Percentiles rank a stretch among this genome's conserved stretches.
phyloP scores from a whole-genome alignment of 495 filamentous ascomycete species.

The Penicillium psychrofluorescens region DNA sequence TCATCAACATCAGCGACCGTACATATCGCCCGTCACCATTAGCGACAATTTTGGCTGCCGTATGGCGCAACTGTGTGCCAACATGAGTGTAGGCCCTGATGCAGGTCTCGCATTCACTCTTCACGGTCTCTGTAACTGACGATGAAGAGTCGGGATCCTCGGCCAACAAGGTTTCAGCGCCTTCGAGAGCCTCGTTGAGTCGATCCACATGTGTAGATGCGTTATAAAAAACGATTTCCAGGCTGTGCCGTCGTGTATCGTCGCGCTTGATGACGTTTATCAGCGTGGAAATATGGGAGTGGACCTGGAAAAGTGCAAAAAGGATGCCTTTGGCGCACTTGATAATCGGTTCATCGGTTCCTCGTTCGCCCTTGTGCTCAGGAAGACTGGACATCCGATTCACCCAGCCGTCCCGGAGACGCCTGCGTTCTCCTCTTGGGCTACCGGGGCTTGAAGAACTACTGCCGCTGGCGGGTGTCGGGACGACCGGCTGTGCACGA shows the following conservation, averaged over 20 bases:
- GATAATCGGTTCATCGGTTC: constrained; percentile 55
- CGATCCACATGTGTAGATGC: constrained; percentile 67
- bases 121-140: constrained; percentile 42
- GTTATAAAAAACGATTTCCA: constrained; percentile 73
- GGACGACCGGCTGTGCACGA: constrained; percentile 42
- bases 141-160: constrained; percentile 37
- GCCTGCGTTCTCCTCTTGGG: constrained; percentile 43
- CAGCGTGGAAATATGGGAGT: constrained; percentile 66
- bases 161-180: constrained; percentile 43
- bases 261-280: constrained; percentile 63
- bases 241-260: constrained; percentile 58
- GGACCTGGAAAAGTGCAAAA: constrained; percentile 75
- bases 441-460: constrained; percentile 53
- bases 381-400: constrained; percentile 77
- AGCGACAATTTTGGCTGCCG: constrained; percentile 61
- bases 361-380: constrained; percentile 62
- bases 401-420: constrained; percentile 50
- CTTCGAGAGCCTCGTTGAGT: constrained; percentile 65
- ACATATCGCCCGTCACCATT: constrained; percentile 74
- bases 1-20: constrained; percentile 68
- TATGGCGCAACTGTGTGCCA: constrained; percentile 59
- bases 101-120: constrained; percentile 64
- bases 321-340: constrained; percentile 82
- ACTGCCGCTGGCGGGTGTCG: constrained; percentile 26
- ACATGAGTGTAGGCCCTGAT: constrained; percentile 73